phyloP scores from a whole-genome alignment of 2,329 filamentous ascomycete species.

The Periconia sp. region DNA sequence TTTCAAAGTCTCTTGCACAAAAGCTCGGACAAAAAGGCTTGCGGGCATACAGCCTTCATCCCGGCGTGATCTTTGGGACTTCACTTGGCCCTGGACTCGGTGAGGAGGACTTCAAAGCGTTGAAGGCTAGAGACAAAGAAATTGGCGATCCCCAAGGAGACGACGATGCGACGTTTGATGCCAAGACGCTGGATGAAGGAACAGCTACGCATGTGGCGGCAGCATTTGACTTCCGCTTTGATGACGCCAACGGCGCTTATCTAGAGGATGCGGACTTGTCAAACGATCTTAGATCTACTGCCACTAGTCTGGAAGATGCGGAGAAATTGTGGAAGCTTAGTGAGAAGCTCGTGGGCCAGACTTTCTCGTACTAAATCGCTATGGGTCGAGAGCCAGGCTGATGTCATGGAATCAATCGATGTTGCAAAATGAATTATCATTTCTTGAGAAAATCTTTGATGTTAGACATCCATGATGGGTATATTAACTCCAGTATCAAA shows the following conservation, averaged over 20 bases:
- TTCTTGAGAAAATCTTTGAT: too few species aligned
- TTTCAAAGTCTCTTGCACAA: conserved; percentile 27
- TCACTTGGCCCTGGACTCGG: conserved; percentile 22
- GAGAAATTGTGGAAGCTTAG: conserved; percentile 43
- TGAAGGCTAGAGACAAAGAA: conserved; percentile 22
- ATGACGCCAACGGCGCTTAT: conserved; percentile 32
- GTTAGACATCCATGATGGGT: too few species aligned
- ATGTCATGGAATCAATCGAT: background rate
- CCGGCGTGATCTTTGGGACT: conserved; percentile 33
- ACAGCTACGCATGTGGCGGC: conserved; percentile 38
- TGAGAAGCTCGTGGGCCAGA: conserved; percentile 37
- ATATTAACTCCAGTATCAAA: background rate
- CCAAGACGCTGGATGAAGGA: conserved; percentile 36
- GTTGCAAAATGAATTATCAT: background rate
- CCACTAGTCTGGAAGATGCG: conserved; percentile 24
- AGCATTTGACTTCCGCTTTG: conserved; percentile 35
- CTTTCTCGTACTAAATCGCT: conserved; percentile 27
- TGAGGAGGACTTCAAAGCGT: conserved; percentile 25
- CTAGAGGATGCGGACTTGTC: conserved; percentile 30
- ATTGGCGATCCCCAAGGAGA: conserved; percentile 25
- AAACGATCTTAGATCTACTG: conserved; percentile 23
- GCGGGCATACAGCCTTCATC: conserved; percentile 36
- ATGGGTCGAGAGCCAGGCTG: too few species aligned
- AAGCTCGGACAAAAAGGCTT: conserved; percentile 30
- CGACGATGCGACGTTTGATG: conserved; percentile 14